Evolutionary conservation across 805 yeast species (phyloP).

Genomic region (Metschnikowia cerradonensis): DNA sequence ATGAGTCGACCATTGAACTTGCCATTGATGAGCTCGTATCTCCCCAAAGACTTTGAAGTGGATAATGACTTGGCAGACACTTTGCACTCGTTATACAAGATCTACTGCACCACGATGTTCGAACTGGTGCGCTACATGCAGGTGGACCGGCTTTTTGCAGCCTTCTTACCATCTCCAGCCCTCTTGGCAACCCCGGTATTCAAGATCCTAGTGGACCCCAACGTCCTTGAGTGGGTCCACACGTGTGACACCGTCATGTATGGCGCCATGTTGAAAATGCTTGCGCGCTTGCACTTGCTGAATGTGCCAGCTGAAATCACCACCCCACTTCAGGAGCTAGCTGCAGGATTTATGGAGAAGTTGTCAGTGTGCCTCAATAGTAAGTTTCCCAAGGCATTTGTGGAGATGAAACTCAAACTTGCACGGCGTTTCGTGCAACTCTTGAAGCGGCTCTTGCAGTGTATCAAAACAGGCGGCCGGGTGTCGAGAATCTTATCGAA

Average conservation of each 20-base stretch:
- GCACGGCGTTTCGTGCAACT: conserved; percentile 53
- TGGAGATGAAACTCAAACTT: conserved; percentile 47
- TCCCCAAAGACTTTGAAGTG: conserved; percentile 43
- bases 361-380: conserved; percentile 34
- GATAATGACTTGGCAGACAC: conserved; percentile 55
- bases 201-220: conserved; percentile 49
- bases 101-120: conserved; percentile 60
- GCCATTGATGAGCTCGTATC: conserved; percentile 40
- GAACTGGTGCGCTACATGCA: conserved; percentile 68
- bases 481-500: conserved; percentile 46
- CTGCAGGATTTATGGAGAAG: conserved; percentile 45
- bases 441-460: conserved; percentile 51
- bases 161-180: conserved; percentile 48
- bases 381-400: conserved; percentile 48
- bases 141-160: conserved; percentile 53
- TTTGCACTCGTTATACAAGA: conserved; percentile 55
- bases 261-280: conserved; percentile 48
- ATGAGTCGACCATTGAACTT: conserved; percentile 20
- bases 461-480: conserved; percentile 49
- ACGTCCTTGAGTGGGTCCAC: conserved; percentile 57
- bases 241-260: conserved; percentile 66
- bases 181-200: conserved; percentile 61
- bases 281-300: conserved; percentile 53
- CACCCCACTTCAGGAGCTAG: conserved; percentile 50
- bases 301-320: conserved; percentile 55